Conservation (phyloP, 129 eudicot genomes). For the Erigeron canadensis region DNA sequence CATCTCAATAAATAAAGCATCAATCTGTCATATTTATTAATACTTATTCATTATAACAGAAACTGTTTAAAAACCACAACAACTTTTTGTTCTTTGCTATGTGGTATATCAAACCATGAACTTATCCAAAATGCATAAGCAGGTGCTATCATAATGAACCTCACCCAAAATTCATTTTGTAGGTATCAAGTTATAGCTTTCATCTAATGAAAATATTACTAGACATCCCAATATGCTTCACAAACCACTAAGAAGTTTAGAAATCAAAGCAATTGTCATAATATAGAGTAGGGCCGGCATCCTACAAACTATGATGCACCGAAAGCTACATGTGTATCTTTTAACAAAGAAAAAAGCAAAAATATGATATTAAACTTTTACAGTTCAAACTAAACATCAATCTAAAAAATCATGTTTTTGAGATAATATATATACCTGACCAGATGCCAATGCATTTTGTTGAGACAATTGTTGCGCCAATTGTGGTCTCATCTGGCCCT, state of each 20-base stretch:
- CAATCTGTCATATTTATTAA: constrained; percentile 8
- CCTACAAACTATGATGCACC: neutral
- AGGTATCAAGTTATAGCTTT: neutral
- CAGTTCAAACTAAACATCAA: neutral
- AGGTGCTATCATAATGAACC: neutral
- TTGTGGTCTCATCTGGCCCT: constrained; percentile 68
- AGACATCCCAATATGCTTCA: constrained; percentile 10
- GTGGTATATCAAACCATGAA: constrained; percentile 5
- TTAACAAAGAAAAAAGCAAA: too few species aligned
- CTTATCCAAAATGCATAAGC: neutral
- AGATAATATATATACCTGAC: constrained; percentile 56
- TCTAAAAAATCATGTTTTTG: constrained; percentile 5
- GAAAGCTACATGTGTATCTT: too few species aligned
- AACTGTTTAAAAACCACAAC: constrained; percentile 10
- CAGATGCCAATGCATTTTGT: constrained; percentile 63
- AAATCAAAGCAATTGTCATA: neutral
- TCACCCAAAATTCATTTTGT: neutral
- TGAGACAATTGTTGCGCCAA: constrained; percentile 73
- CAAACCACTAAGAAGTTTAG: neutral
- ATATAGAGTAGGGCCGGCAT: neutral
- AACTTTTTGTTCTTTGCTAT: constrained; percentile 11
- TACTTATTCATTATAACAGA: neutral
- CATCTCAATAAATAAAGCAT: constrained; percentile 19
- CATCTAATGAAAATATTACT: constrained; percentile 8
- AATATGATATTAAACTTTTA: too few species aligned